Conservation (phyloP, 345 rosid genomes). For the Ailanthus altissimus region DNA sequence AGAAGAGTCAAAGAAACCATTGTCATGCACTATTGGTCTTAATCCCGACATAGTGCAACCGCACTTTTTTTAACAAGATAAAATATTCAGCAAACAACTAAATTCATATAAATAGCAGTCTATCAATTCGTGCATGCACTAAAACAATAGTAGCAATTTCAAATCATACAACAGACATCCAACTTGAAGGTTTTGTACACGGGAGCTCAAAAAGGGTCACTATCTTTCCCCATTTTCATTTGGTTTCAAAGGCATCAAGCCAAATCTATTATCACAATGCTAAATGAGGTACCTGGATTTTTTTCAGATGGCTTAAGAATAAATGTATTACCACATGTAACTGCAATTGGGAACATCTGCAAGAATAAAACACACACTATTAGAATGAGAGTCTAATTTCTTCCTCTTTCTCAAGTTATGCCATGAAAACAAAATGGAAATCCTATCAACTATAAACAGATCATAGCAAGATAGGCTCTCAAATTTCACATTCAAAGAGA, state of each 20-base stretch:
- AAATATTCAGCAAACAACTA: neutral
- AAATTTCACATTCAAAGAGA: neutral
- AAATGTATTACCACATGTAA: constrained; percentile 50
- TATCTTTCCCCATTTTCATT: neutral
- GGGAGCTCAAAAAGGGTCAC: neutral
- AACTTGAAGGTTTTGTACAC: neutral
- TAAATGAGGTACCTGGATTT: constrained; percentile 37
- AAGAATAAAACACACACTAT: constrained; percentile 11
- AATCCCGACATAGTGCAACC: neutral
- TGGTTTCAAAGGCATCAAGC: neutral
- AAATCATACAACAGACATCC: neutral
- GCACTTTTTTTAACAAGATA: neutral
- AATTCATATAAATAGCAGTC: neutral
- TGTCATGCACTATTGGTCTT: neutral
- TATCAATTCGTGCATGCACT: neutral
- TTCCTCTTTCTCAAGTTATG: neutral
- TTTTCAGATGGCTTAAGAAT: constrained; percentile 46
- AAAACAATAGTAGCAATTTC: neutral
- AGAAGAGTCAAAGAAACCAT: neutral
- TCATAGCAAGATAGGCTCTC: neutral
- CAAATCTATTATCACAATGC: constrained; percentile 8
- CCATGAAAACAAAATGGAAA: neutral
- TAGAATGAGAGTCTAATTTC: neutral
- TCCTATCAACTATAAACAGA: neutral
- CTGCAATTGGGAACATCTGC: constrained; percentile 46